Conservation (phyloP, 768 basidiomycete species). For the Collybiopsis luxurians region DNA sequence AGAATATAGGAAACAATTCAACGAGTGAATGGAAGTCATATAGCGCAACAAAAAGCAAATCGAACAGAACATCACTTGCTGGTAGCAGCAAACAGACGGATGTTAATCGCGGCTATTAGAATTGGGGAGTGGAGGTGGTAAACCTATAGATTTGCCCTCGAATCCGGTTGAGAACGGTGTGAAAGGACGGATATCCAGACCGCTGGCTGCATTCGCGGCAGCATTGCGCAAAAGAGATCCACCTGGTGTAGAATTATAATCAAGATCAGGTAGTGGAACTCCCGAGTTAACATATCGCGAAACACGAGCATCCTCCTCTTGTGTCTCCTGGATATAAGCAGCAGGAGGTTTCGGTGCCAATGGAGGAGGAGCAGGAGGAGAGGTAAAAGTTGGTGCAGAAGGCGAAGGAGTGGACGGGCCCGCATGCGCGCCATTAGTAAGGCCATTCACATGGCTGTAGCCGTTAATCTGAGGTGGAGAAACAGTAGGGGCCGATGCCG, state of each 20-base stretch:
- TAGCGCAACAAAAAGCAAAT: neutral
- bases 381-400: neutral
- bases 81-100: neutral
- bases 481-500: conserved; percentile 3
- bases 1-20: neutral
- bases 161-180: conserved; percentile 44
- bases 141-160: conserved; percentile 15
- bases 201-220: conserved; percentile 5
- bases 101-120: neutral
- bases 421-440: conserved; percentile 9
- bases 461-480: conserved; percentile 26
- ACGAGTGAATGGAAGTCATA: conserved; percentile 2
- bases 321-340: conserved; percentile 81
- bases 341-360: conserved; percentile 73
- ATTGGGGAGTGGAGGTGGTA: neutral
- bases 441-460: conserved; percentile 14
- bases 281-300: conserved; percentile 37
- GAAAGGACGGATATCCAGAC: conserved; percentile 42
- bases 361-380: conserved; percentile 53
- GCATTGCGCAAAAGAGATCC: conserved; percentile 14
- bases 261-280: conserved; percentile 20
- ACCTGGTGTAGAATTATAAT: conserved; percentile 15
- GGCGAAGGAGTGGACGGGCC: conserved; percentile 6
- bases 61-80: neutral
- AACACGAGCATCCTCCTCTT: conserved; percentile 65